Evolutionary conservation across 495 filamentous ascomycete species (phyloP).

Genomic region (Amphirosellinia nigrospora): DNA sequence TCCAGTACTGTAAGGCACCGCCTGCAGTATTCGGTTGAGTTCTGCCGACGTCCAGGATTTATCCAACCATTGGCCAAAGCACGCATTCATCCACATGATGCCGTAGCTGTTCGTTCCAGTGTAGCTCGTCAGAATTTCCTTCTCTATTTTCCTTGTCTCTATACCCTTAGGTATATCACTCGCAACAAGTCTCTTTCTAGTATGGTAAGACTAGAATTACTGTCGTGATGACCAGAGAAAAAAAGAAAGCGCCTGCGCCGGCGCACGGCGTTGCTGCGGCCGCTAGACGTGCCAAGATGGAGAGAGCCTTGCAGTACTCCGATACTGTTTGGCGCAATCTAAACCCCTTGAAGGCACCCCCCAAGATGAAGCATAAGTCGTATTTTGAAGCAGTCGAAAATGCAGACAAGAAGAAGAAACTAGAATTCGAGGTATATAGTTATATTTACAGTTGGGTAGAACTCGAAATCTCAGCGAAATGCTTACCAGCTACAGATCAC

Average conservation of each 20-base stretch:
- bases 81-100: slow-evolving; percentile 25
- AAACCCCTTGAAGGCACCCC: slow-evolving; percentile 38
- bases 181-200: slow-evolving; percentile 25
- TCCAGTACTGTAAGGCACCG: slow-evolving; percentile 15
- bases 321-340: slow-evolving; percentile 34
- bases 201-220: slow-evolving; percentile 42
- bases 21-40: slow-evolving; percentile 19
- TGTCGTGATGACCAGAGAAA: slow-evolving; percentile 39
- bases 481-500: slow-evolving; percentile 51
- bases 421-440: slow-evolving; percentile 55
- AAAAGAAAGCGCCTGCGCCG: slow-evolving; percentile 38
- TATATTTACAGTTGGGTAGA: slow-evolving; percentile 23
- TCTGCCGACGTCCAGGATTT: slow-evolving; percentile 14
- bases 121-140: slow-evolving; percentile 30
- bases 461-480: slow-evolving; percentile 1
- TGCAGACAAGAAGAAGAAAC: slow-evolving; percentile 62
- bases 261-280: slow-evolving; percentile 30
- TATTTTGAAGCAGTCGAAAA: slow-evolving; percentile 63
- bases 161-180: slow-evolving; percentile 34
- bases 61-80: slow-evolving; percentile 22
- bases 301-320: slow-evolving; percentile 30
- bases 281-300: slow-evolving; percentile 35
- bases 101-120: slow-evolving; percentile 34
- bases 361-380: slow-evolving; percentile 57
- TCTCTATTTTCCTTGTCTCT: slow-evolving; percentile 13